These are phyloP conservation scores for Silene noctiflora DNA, from an alignment of 179 eudicot genomes.

Conservation along the genomic window DNA sequence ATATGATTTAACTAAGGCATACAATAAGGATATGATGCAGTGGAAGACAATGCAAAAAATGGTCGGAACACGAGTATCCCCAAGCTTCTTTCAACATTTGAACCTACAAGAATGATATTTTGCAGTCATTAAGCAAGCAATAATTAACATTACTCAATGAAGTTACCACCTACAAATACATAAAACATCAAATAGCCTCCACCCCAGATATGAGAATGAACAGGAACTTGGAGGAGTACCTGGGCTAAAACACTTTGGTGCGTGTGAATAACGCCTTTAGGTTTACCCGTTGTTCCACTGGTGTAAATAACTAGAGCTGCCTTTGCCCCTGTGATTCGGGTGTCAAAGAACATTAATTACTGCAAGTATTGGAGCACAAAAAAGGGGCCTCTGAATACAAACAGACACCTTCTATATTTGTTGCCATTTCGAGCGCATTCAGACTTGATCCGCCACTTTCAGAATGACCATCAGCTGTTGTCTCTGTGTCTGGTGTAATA, in stretches of 20 bases:
- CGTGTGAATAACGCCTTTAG: constrained; percentile 98
- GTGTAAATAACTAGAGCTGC: constrained; percentile 91
- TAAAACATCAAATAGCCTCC: not conserved
- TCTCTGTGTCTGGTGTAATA: constrained; percentile 24
- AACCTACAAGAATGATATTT: constrained; percentile 48
- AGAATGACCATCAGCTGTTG: constrained; percentile 25
- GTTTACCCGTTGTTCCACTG: constrained; percentile 99
- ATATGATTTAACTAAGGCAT: not conserved
- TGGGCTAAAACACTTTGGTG: constrained; percentile 81
- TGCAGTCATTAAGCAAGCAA: not conserved
- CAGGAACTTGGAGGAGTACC: constrained; percentile 41
- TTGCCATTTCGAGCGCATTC: constrained; percentile 32
- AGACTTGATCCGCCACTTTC: constrained; percentile 27
- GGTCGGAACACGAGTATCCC: constrained; percentile 78
- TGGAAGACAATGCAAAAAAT: constrained; percentile 89
- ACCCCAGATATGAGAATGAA: not conserved
- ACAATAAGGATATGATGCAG: constrained; percentile 86
- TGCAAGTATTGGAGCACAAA: not conserved
- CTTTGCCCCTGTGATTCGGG: constrained; percentile 49
- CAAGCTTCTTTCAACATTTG: constrained; percentile 82
- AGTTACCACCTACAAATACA: not conserved
- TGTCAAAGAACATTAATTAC: constrained; percentile 6
- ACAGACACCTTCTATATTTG: constrained; percentile 44
- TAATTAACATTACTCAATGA: not conserved
- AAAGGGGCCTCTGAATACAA: not conserved